Base-by-base conservation (phyloP, 176 grass and related monocot species). In the Aegilops longissima region DNA sequence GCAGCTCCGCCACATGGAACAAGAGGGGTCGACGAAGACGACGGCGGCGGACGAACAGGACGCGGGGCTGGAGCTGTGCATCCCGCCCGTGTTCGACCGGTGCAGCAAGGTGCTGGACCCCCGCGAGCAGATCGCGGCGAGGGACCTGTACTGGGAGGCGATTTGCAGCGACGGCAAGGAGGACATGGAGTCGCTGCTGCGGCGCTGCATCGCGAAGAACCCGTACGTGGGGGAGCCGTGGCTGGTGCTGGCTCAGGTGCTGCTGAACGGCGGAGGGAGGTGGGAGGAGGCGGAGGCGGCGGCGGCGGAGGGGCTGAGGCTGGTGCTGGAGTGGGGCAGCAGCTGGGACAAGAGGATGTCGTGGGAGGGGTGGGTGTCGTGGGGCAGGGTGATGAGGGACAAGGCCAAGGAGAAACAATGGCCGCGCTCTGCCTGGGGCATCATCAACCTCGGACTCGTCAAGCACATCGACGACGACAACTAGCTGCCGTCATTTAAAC, bases 321-420 rank as follows among this genome's bases (percentile, higher is more conserved):
- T 97, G 82, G 6, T 93, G 66, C 44, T 97, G 45, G 82, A 91
- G 68, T 97, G 90, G 95, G 95, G 95, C 34, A 93, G 90, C 44
- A 89, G 86, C 90, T 94, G 95, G 95, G 95, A 97, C 86, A 97
- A 93, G 92, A 87, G 95, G 51, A 90, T 94, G 88, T 76, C 81
- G 5, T 94, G 95, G 95, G 92, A 94, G 12, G 92, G 90, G 0
- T 97, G 95, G 95, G 89, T 97, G 42, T 90, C 95, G 1, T 97
- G 90, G 92, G 95, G 90, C 0, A 89, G 95, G 62, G 81, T 92
- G 12, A 79, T 97, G 86, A 35, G 82, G 18, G 58, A 33, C 9
- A 92, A 88, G 72, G 92, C 95, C 4, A 67, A n/a, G 35, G 73
- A 79, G 4, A 44, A 29, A 30, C 10, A 85, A 5, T 97, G 95